Conservation (phyloP, 345 rosid species). For the Salix dunnii region DNA sequence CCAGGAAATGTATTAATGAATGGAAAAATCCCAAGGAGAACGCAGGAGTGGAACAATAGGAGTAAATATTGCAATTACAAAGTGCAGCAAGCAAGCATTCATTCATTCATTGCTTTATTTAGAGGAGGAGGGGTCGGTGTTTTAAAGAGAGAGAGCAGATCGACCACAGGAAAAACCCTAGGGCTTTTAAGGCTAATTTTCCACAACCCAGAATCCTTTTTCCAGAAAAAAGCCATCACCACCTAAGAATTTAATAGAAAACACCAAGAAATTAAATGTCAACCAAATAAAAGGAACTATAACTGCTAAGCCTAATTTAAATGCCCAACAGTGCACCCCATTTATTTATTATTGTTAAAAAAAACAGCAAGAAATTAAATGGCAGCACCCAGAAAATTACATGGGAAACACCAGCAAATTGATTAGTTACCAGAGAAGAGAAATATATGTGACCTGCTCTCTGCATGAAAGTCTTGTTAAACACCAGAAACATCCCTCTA, state of each 20-base stretch:
- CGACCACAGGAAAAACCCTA: conserved; percentile 22
- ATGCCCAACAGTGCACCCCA: conserved; percentile 17
- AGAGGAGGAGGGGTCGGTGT: conserved; percentile 27
- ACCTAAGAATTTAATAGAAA: conserved; percentile 54
- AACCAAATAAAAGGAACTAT: conserved; percentile 41
- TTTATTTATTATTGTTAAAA: background rate
- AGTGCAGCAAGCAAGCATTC: conserved; percentile 24
- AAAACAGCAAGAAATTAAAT: conserved; percentile 38
- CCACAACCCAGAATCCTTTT: background rate
- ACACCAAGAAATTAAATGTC: conserved; percentile 61
- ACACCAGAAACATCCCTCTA: background rate
- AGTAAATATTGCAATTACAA: conserved; percentile 42
- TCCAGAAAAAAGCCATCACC: conserved; percentile 23
- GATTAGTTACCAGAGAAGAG: background rate
- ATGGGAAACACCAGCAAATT: conserved; percentile 28
- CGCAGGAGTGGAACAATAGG: conserved; percentile 20
- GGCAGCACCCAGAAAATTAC: conserved; percentile 32
- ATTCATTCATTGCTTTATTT: conserved; percentile 46
- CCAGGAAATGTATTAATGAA: conserved; percentile 51
- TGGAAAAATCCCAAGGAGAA: conserved; percentile 35
- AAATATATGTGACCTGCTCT: background rate
- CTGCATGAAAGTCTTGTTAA: background rate
- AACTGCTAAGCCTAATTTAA: conserved; percentile 29
- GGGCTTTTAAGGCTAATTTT: conserved; percentile 47
- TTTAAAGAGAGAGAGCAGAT: conserved; percentile 20